Conservation (phyloP, 1,139 yeast species). For the Yamadazyma membranifaciens region DNA sequence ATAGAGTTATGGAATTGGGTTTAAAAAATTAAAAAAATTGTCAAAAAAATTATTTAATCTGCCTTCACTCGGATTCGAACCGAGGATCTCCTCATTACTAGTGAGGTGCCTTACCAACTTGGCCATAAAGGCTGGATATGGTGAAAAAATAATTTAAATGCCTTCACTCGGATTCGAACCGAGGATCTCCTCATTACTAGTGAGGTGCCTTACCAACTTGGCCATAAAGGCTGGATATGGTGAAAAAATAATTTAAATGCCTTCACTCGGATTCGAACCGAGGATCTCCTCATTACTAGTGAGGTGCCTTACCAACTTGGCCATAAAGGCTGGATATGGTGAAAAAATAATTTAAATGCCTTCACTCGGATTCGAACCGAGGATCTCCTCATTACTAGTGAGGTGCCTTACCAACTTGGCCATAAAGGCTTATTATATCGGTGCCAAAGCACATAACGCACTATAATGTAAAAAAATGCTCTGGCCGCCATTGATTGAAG, state of each 20-base stretch:
- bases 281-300: constrained; percentile 88
- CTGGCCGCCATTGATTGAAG: no score
- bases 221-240: constrained; percentile 60
- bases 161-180: constrained; percentile 83
- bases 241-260: no score
- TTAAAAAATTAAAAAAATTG: no score
- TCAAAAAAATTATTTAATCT: no score
- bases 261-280: constrained; percentile 83
- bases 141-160: no score
- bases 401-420: constrained; percentile 91
- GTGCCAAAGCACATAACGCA: no score
- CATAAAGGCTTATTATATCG: constrained; percentile 39
- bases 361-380: constrained; percentile 83
- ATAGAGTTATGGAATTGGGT: no score
- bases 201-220: constrained; percentile 91
- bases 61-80: constrained; percentile 84
- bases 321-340: constrained; percentile 59
- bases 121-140: constrained; percentile 64
- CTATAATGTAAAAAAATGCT: no score
- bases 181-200: constrained; percentile 89
- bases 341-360: no score
- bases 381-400: constrained; percentile 90
- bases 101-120: constrained; percentile 91
- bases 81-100: constrained; percentile 88
- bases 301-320: constrained; percentile 92